Percentiles rank a stretch among this genome's conserved stretches.
Conservation (phyloP, 495 filamentous ascomycete genomes). For the Penicillium bialowiezense region DNA sequence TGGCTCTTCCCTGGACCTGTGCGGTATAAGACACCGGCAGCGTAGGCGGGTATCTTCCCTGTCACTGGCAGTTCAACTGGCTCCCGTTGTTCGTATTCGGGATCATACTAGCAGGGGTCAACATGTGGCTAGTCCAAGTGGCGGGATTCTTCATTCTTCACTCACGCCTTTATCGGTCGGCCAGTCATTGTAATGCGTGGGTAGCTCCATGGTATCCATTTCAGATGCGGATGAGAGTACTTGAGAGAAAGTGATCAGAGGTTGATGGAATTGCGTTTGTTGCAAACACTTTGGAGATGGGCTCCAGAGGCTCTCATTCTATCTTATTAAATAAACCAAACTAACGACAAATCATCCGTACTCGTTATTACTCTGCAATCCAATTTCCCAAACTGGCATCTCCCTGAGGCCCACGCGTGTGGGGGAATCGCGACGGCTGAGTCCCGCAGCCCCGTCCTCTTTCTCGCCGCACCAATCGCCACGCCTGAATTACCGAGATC, state of each 20-base stretch:
- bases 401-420: too few relatives aligned
- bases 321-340: too few relatives aligned
- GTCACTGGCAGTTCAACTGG: slow-evolving; percentile 49
- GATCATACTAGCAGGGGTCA: slow-evolving; percentile 43
- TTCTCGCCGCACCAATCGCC: slow-evolving; percentile 5
- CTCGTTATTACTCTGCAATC: too few relatives aligned
- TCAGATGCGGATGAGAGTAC: neutral
- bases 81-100: slow-evolving; percentile 43
- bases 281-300: too few relatives aligned
- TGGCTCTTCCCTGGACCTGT: slow-evolving; percentile 66
- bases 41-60: slow-evolving; percentile 51
- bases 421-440: slow-evolving; percentile 27
- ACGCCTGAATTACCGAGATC: slow-evolving; percentile 7
- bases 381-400: too few relatives aligned
- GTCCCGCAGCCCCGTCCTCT: too few relatives aligned
- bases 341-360: too few relatives aligned
- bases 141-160: neutral
- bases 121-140: neutral
- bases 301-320: too few relatives aligned
- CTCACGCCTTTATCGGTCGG: slow-evolving; percentile 25
- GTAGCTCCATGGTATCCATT: neutral
- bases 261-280: too few relatives aligned
- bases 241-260: too few relatives aligned
- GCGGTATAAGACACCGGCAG: slow-evolving; percentile 64
- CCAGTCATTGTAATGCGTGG: slow-evolving; percentile 26